Base-by-base conservation (phyloP, 257 asterid species). In the Solanum chaucha region DNA sequence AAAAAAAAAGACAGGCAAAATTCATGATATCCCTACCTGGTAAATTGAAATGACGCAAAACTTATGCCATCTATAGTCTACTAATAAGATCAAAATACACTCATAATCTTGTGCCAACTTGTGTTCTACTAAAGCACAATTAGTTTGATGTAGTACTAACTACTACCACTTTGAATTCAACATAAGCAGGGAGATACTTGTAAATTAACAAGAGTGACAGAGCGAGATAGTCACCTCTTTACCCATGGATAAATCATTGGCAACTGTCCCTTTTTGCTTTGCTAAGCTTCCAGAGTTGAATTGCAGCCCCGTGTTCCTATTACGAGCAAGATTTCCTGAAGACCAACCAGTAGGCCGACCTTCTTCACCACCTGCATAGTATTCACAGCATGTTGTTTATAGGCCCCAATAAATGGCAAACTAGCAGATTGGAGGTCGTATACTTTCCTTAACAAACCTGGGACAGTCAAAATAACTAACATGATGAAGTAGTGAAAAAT, bases 281-380 rank as follows among this genome's bases (percentile, higher is more conserved):
- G 94, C 86, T 74, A 93, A 90, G 91, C 90, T 91, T 89, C 93
- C 96, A 58, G 96, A 90, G 90, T 89, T 93, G 89, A 91, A 86
- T 64, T 89, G 61, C 83, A 88, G 85, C 67, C 86, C 93, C 14
- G 91, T 3, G 87, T 88, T 93, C 89, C 94, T 90, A 88, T 90
- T 88, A 34, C 90, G 95, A 85, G 88, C 75, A 38, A 90, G 90
- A 91, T 91, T 93, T 51, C 89, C 93, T 10, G 90, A 75, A 75
- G 92, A 88, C 87, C 92, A 90, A 59, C 92, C 95, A 71, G 90
- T 84, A 24, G 92, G 91, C 87, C 87, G 92, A 82, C 94, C 93
- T 81, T 93, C 98, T 61, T 95, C 98, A 86, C 92, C 94, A 86
- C 98, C 98, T 96, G 92, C 71, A 87, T 8, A 80, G 86, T 48